A percentile compares a stretch with the other conserved stretches of the same genome.
Evolutionary conservation across 257 asterid genomes (phyloP).

Genomic region (Salvia miltiorrhiza): DNA sequence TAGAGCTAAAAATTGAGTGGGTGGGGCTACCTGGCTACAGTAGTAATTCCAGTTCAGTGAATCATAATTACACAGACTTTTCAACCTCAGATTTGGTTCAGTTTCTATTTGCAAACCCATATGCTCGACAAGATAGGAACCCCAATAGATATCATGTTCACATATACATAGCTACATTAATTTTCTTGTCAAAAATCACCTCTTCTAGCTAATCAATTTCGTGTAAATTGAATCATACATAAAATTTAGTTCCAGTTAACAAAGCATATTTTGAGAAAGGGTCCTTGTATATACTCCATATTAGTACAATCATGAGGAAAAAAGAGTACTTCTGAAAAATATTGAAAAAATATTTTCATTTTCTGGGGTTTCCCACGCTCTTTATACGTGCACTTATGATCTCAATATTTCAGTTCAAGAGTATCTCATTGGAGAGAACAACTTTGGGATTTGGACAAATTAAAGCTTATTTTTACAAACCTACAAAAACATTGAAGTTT

Average conservation of each 20-base stretch:
- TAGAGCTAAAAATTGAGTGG: not conserved
- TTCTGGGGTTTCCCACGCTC: slow-evolving; percentile 2
- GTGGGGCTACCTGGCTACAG: not conserved
- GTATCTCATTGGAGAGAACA: slow-evolving; percentile 1
- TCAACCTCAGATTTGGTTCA: not conserved
- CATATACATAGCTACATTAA: not conserved
- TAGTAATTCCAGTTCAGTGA: not conserved
- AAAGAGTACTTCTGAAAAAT: no score
- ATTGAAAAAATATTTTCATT: not conserved
- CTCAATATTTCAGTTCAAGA: slow-evolving; percentile 6
- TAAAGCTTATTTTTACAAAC: not conserved
- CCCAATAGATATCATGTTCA: not conserved
- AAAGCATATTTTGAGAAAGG: not conserved
- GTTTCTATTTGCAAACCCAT: not conserved
- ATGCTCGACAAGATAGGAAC: not conserved
- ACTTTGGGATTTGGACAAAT: slow-evolving; percentile 22
- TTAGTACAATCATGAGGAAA: not conserved
- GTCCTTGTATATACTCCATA: not conserved
- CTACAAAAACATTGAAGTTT: not conserved
- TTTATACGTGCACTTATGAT: not conserved
- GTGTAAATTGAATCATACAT: no score
- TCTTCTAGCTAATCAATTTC: no score
- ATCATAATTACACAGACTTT: not conserved
- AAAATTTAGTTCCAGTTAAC: no score
- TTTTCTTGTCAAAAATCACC: not conserved